Evolutionary conservation across 1,284 basidiomycete genomes (phyloP).

Genomic region (Limonomyces culmigenus): DNA sequence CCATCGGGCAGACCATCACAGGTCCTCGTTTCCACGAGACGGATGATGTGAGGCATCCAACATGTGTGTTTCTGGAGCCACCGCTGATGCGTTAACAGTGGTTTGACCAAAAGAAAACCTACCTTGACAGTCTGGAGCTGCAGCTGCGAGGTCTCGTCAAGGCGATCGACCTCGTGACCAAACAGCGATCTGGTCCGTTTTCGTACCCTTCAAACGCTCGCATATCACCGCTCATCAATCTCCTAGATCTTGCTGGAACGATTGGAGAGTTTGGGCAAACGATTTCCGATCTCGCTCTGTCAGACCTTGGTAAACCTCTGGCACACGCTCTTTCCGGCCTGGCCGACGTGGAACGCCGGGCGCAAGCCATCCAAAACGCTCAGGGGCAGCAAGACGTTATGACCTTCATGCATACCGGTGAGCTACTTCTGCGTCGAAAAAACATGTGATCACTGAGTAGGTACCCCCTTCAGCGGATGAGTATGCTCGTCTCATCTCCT

Average conservation of each 20-base stretch:
- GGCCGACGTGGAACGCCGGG: conserved; percentile 55
- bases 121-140: conserved; percentile 80
- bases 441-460: too few relatives aligned
- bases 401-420: conserved; percentile 62
- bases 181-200: conserved; percentile 52
- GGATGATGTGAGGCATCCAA: conserved; percentile 51
- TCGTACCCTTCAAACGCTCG: background rate
- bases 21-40: conserved; percentile 84
- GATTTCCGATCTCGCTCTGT: conserved; percentile 47
- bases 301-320: conserved; percentile 62
- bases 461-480: conserved; percentile 47
- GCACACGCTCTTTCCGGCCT: conserved; percentile 50
- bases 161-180: conserved; percentile 69
- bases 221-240: background rate
- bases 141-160: conserved; percentile 79
- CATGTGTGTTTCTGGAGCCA: background rate
- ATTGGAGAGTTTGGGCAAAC: conserved; percentile 61
- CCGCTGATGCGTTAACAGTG: conserved; percentile 31
- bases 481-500: conserved; percentile 82
- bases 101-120: conserved; percentile 81
- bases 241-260: conserved; percentile 44
- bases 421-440: too few relatives aligned
- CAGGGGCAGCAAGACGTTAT: conserved; percentile 70
- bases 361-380: conserved; percentile 49
- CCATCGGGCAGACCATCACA: conserved; percentile 61